Evolutionary conservation across 495 filamentous ascomycete species (phyloP).

Genomic region (Trichoderma erinaceum): DNA sequence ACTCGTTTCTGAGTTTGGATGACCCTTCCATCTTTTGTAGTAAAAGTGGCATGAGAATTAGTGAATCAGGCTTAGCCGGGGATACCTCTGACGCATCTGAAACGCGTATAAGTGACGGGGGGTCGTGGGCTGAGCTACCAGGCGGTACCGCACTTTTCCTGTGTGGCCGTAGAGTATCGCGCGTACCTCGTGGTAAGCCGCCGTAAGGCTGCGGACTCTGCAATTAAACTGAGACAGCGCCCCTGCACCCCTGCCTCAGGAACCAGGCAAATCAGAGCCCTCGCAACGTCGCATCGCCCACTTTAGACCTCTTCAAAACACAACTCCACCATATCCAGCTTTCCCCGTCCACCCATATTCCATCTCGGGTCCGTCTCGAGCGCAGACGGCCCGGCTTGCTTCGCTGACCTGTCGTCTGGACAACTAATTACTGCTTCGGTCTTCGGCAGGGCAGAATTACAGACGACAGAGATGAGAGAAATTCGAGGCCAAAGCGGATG

Average conservation of each 20-base stretch:
- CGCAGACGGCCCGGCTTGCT: background rate
- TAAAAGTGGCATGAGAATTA: constrained; percentile 2
- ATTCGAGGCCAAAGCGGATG: constrained; percentile 1
- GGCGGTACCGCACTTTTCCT: background rate
- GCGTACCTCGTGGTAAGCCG: background rate
- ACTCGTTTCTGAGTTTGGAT: background rate
- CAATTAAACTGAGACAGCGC: constrained; percentile 6
- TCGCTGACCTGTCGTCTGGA: background rate
- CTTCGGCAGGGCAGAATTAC: background rate
- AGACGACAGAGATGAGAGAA: background rate
- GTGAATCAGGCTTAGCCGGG: background rate
- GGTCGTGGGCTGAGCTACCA: background rate
- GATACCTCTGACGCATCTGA: background rate
- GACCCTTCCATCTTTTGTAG: background rate
- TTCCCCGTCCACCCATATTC: background rate
- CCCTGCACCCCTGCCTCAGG: background rate
- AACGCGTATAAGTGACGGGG: constrained; percentile 7
- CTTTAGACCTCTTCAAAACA: background rate
- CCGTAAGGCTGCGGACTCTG: constrained; percentile 8
- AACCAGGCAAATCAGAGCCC: background rate
- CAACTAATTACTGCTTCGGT: background rate
- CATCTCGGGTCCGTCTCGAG: constrained; percentile 5
- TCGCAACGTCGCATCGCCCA: constrained; percentile 1
- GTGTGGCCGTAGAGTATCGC: background rate
- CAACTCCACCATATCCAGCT: background rate